These are phyloP conservation scores for Craterostigma plantagineum DNA, from an alignment of 257 asterid genomes.

Conservation along the genomic window DNA sequence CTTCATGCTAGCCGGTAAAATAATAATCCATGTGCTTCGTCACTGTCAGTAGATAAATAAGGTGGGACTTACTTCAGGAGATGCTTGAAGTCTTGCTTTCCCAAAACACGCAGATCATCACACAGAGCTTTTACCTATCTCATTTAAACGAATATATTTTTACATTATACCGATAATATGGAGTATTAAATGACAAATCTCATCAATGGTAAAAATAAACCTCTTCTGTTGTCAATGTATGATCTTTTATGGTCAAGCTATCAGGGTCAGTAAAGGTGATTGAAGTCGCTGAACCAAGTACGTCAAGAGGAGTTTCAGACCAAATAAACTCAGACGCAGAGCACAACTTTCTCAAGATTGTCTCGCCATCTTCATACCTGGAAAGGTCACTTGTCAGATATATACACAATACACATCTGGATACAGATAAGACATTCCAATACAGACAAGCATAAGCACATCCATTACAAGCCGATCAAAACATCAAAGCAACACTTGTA, in stretches of 20 bases:
- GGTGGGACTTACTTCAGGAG: constrained; percentile 44
- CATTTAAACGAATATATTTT: constrained; percentile 4
- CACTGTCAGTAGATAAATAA: neutral
- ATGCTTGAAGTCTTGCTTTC: constrained; percentile 86
- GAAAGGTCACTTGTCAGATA: neutral
- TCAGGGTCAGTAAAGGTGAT: constrained; percentile 53
- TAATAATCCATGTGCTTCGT: neutral
- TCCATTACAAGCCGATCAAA: too few relatives aligned
- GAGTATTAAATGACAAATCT: neutral
- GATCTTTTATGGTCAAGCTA: constrained; percentile 48
- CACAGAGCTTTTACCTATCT: constrained; percentile 66
- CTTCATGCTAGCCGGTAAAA: neutral
- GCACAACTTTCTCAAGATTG: constrained; percentile 52
- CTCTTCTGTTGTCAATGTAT: constrained; percentile 69
- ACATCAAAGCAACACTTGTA: too few relatives aligned
- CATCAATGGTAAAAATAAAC: constrained; percentile 12
- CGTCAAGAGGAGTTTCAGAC: constrained; percentile 54
- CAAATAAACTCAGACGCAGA: constrained; percentile 66
- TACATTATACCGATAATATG: constrained; percentile 1
- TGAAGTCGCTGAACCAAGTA: constrained; percentile 68
- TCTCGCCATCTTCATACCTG: constrained; percentile 89
- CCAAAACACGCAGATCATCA: constrained; percentile 70
- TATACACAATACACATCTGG: too few relatives aligned
- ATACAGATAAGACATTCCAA: too few relatives aligned
- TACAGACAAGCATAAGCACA: too few relatives aligned